Percentiles rank a stretch among this genome's conserved stretches.
phyloP scores from a whole-genome alignment of 176 grass and related monocot species.

The Hyparrhenia diplandra region DNA sequence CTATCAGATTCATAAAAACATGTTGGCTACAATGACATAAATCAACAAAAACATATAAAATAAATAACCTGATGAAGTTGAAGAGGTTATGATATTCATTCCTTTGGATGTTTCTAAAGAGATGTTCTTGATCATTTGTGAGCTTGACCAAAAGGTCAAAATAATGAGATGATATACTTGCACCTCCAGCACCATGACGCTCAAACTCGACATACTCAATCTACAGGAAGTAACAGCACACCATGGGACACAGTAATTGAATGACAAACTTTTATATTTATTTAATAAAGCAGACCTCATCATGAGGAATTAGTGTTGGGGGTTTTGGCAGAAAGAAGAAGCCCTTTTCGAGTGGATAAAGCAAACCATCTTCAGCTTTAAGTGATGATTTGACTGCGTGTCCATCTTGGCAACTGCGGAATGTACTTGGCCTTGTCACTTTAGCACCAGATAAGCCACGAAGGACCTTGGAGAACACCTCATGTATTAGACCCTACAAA shows the following conservation, averaged over 20 bases:
- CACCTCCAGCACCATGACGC: constrained; percentile 67
- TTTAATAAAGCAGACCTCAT: constrained; percentile 55
- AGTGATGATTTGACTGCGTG: constrained; percentile 99
- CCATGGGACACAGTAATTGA: background rate
- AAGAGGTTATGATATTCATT: constrained; percentile 84
- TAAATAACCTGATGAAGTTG: constrained; percentile 67
- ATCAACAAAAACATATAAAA: background rate
- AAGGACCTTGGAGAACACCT: constrained; percentile 79
- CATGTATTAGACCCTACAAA: constrained; percentile 75
- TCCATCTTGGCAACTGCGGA: constrained; percentile 79
- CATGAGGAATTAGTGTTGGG: constrained; percentile 91
- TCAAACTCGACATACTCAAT: constrained; percentile 84
- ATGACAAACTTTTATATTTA: background rate
- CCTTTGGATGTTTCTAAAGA: constrained; percentile 89
- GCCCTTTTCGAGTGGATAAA: constrained; percentile 96
- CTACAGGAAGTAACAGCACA: constrained; percentile 27
- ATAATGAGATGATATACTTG: constrained; percentile 77
- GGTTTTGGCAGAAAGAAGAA: constrained; percentile 99
- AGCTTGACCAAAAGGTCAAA: constrained; percentile 78
- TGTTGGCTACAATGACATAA: background rate
- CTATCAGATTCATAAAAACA: constrained; percentile 14
- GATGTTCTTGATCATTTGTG: constrained; percentile 74
- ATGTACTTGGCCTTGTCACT: constrained; percentile 80
- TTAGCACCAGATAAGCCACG: constrained; percentile 87
- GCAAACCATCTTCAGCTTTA: constrained; percentile 95